Evolutionary conservation across 176 grass and related monocot genomes (phyloP), one percentile per base, ranked within the genome.

Genomic region (Aegilops tauschii): DNA sequence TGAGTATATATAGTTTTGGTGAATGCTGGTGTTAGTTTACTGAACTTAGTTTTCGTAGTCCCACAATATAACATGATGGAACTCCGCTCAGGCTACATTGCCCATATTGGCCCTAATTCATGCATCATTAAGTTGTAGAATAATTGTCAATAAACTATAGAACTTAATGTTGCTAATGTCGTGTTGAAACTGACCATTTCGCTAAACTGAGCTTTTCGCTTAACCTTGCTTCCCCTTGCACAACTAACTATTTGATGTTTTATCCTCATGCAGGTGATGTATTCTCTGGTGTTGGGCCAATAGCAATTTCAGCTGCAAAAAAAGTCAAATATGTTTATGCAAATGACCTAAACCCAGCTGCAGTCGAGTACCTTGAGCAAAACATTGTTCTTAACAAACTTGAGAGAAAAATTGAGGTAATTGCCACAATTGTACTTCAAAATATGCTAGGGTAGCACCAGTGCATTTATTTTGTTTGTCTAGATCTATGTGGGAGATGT

Each of bases 311-410:
- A 82, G 91, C 95, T 65, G 93, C 90, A 39, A 98, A 78, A 83
- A 98, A 92, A 79, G 95, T 95, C 62, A 90, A 84, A 80, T 87
- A 93, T 90, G 93, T 98, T 12, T 98, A 95, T 89, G 95, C 95
- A 81, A 98, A 98, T 92, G 95, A 98, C 61, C 76, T 98, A 83
- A 98, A 98, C 77, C 95, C 93, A 79, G 85, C 52, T 89, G 93
- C 95, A 23, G 91, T 95, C 30, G 95, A 95, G 75, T 98, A 93
- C 76, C 80, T 98, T 72, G 91, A 90, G 81, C 93, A 88, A 87
- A 98, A 95, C 76, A 89, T 93, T 69, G 88, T 95, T 80, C 90
- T 95, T 84, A 98, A 98, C 93, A 98, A 84, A 73, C 89, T 98
- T n/a, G 93, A 95, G 42, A 93, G 85, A 52, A 98, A 95, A 91